Evolutionary conservation across 2,329 filamentous ascomycete species (phyloP), one percentile per base, ranked within the genome.

Genomic region (Sporothrix protearum): DNA sequence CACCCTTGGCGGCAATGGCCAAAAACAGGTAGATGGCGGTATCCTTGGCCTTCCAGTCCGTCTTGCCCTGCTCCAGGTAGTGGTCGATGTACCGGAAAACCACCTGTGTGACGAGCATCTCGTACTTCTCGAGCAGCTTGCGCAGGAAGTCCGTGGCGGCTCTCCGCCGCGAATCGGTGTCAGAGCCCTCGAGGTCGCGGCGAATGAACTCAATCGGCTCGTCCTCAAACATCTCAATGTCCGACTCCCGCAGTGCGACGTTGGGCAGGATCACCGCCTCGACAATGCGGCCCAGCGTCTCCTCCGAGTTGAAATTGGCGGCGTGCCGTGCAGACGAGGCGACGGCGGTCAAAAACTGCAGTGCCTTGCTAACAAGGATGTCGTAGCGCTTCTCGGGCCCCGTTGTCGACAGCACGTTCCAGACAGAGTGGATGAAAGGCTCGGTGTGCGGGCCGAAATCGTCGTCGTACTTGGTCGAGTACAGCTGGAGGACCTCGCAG

Each of bases 201-300:
- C 96, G 88, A 78, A 99, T 99, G 79, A 97, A 99, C 80, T 99
- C 96, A 75, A 99, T 99, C 0, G 96, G 96, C 83, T 99, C 96
- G 79, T 99, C 96, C 79, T 99, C 96, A 76, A 99, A 98, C 75
- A 97, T 87, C 80, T 99, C 96, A 70, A 97, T 87, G 75, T 99
- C 96, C 0, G 94, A 96, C 77, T 97, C 96, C 75, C 96, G 89
- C 73, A 99, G 84, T 19, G 92, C 91, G 72, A 99, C 89, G 77
- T 99, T 99, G 10, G 96, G 95, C 75, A 99, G 83, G 71, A 99
- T 92, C 72, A 98, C 96, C 82, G 97, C 97, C 80, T 98, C 94
- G 10, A 97, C 92, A 69, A 99, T 92, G 79, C 97, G 92, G 22
- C 89, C 89, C 47, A 98, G 83, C 2, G 93, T 91, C 4, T 87